Evolutionary conservation across 1,139 yeast genomes (phyloP), one percentile per base, ranked within the genome.

Genomic region (Candida sanyaensis): DNA sequence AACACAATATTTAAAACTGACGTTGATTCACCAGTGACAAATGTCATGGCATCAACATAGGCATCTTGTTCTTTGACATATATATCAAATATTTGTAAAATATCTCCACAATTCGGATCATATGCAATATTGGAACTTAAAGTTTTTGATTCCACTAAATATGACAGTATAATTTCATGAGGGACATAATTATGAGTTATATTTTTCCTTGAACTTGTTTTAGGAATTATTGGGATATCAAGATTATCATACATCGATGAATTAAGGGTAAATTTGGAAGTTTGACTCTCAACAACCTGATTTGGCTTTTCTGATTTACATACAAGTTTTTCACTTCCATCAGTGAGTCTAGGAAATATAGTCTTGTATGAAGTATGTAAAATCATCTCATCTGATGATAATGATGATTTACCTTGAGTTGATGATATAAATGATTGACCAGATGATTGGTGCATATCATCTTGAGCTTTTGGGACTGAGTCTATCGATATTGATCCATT

Each of bases 101-200:
- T 37, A 5, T 58, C 48, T 0, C 76, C 75, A 44, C 55, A 55
- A 0, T 69, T 63, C 0, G 81, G 79, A 53, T 77, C 80, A 51
- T 66, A 73, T 2, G 74, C 69, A 12, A 59, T 51, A 2, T 56
- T 44, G 1, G 75, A 68, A 0, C 58, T 52, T 17, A 69, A 51
- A 1, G 62, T 47, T 12, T 55, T 56, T 11, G 73, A 61, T 39
- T 67, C 71, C 8, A 55, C 54, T 24, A 53, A 38, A 42, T 55
- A 60, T 5, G 71, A 59, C 41, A 58, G 56, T 29, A 68, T 39
- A 11, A 71, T 52, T 6, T 57, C 58, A 17, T 54, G 49, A 0
- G 75, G 72, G 3, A 71, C 46, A 44, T 57, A 62, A 10, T 53
- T 37, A 6, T 36, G 34, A 11, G 26, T 21, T 32, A 26, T 7